A percentile compares a stretch with the other conserved stretches of the same genome.
phyloP scores from a whole-genome alignment of 768 basidiomycete species.

The Collybia nuda region DNA sequence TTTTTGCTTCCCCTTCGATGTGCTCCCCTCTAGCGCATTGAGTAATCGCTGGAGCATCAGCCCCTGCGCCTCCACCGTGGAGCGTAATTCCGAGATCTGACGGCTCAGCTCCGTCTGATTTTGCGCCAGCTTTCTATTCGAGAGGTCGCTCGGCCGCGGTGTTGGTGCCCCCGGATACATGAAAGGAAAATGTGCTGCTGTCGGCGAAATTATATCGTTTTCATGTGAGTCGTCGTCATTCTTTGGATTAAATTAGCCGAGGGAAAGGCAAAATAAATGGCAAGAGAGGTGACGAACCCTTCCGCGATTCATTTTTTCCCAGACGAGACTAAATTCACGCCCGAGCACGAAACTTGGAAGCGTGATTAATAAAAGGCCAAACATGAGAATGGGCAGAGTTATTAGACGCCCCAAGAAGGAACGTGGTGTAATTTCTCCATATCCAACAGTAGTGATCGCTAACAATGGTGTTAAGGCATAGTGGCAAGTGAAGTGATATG shows the following conservation, averaged over 20 bases:
- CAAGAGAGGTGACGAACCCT: slow-evolving; percentile 29
- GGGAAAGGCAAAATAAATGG: not conserved
- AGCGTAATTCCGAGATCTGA: slow-evolving; percentile 61
- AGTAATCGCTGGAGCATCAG: slow-evolving; percentile 43
- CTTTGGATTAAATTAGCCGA: not conserved
- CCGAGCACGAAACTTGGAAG: slow-evolving; percentile 91
- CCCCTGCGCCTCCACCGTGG: slow-evolving; percentile 59
- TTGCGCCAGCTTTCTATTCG: slow-evolving; percentile 60
- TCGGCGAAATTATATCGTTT: too few species aligned
- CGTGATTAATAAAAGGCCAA: slow-evolving; percentile 86
- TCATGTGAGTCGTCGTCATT: not conserved
- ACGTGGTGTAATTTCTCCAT: slow-evolving; percentile 88
- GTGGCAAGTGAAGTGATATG: not conserved
- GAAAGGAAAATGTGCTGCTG: slow-evolving; percentile 9
- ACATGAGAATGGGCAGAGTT: slow-evolving; percentile 83
- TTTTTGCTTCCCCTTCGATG: slow-evolving; percentile 16
- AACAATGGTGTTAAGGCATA: slow-evolving; percentile 3
- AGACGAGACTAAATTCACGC: slow-evolving; percentile 86
- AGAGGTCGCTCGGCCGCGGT: slow-evolving; percentile 38
- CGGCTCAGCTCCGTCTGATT: slow-evolving; percentile 65
- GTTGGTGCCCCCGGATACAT: slow-evolving; percentile 4
- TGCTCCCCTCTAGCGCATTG: slow-evolving; percentile 25
- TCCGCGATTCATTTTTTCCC: slow-evolving; percentile 73
- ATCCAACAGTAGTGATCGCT: slow-evolving; percentile 90
- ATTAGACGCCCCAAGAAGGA: slow-evolving; percentile 86